Evolutionary conservation across 2,329 filamentous ascomycete species (phyloP).

Genomic region (Fusarium illudens): DNA sequence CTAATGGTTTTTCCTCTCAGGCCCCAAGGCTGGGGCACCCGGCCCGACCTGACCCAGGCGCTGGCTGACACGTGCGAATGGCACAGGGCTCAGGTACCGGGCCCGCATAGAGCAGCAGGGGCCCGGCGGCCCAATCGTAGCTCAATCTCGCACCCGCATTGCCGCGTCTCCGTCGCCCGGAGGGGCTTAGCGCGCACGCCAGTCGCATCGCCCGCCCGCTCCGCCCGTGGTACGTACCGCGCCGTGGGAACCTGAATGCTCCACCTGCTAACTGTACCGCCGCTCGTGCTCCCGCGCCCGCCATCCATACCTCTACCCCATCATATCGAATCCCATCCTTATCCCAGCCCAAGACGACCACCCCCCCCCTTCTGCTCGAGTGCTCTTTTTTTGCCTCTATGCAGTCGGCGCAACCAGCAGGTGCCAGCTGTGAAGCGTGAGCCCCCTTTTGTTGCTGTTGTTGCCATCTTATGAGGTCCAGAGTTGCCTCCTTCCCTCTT

Average conservation of each 20-base stretch:
- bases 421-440: constrained; percentile 27
- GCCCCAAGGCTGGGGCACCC: constrained; percentile 8
- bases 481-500: constrained; percentile 7
- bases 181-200: constrained; percentile 14
- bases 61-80: constrained; percentile 37
- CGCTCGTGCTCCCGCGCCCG: constrained; percentile 20
- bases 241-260: background rate
- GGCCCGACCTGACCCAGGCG: constrained; percentile 30
- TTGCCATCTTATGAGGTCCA: constrained; percentile 21
- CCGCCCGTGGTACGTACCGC: constrained; percentile 22
- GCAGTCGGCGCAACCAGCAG: constrained; percentile 33
- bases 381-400: constrained; percentile 24
- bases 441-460: constrained; percentile 25
- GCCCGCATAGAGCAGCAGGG: background rate
- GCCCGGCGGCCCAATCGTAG: constrained; percentile 22
- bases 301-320: constrained; percentile 30
- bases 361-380: constrained; percentile 13
- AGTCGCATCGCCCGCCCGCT: constrained; percentile 4
- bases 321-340: constrained; percentile 37
- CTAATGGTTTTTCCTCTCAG: background rate
- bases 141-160: constrained; percentile 31
- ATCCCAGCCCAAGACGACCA: constrained; percentile 24
- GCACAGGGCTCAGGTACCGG: constrained; percentile 38
- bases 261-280: constrained; percentile 3
- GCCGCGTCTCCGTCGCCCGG: constrained; percentile 20